These are phyloP conservation scores for Diplodia scrobiculata DNA, from an alignment of 2,329 filamentous ascomycete species.

Conservation along the genomic window DNA sequence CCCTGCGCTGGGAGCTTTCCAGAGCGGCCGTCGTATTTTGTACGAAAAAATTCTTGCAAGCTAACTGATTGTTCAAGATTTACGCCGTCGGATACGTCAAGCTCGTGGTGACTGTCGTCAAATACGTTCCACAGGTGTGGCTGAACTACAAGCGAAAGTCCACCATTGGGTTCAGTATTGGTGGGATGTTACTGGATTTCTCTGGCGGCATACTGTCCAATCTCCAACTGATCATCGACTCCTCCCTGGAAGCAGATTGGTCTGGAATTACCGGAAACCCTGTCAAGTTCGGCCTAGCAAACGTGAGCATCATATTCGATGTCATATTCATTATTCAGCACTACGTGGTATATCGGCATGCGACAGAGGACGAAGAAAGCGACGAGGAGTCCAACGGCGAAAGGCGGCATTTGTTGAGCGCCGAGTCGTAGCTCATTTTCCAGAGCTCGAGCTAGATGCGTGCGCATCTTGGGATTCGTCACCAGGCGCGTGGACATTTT, in stretches of 20 bases:
- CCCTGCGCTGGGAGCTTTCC: neutral
- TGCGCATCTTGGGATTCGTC: neutral
- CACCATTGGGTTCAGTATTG: constrained; percentile 85
- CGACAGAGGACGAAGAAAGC: constrained; percentile 36
- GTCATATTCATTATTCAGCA: constrained; percentile 85
- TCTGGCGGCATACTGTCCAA: constrained; percentile 79
- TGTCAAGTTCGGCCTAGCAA: constrained; percentile 83
- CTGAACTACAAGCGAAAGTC: constrained; percentile 83
- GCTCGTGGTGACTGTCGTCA: constrained; percentile 81
- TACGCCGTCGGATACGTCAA: constrained; percentile 84
- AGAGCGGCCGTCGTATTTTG: neutral
- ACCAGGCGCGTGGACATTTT: neutral
- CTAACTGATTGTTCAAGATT: constrained; percentile 43
- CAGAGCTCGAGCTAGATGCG: too few species aligned
- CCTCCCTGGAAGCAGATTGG: constrained; percentile 82
- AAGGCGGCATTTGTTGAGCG: neutral
- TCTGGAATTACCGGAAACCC: constrained; percentile 88
- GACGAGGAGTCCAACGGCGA: constrained; percentile 33
- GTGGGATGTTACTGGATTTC: constrained; percentile 80
- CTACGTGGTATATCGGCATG: constrained; percentile 70
- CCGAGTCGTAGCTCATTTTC: neutral
- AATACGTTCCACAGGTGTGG: constrained; percentile 74
- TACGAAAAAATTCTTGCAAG: constrained; percentile 29
- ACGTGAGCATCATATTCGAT: constrained; percentile 85
- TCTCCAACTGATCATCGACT: constrained; percentile 80